Evolutionary conservation across 2,329 filamentous ascomycete genomes (phyloP), one percentile per base, ranked within the genome.

Genomic region (Cordyceps fumosorosea): DNA sequence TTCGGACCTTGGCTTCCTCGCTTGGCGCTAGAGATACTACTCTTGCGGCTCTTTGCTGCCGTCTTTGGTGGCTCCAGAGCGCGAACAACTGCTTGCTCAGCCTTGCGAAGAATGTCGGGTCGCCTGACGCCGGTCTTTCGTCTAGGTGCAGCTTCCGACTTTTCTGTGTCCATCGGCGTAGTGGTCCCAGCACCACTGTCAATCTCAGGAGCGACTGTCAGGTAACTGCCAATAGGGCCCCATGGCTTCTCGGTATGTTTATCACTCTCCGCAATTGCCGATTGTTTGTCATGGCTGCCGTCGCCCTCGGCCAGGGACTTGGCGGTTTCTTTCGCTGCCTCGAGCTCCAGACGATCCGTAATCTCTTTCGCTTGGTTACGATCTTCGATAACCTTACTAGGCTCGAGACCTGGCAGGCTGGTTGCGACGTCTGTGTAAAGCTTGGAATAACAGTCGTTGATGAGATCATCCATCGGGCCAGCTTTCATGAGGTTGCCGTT

Each of bases 401-500:
- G 76, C 52, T 81, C 75, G n/a, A 74, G 71, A 32, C 79, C 78
- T 0, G 83, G 82, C 2, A 91, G 75, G 3, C 78, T 80, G 48
- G 83, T 83, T 2, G 85, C 85, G 55, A 92, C 77, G 34, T 88
- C 84, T 20, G 82, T 80, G 71, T 91, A 95, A 18, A 96, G 79
- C 55, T 86, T 82, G 1, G 90, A 89, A 73, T 96, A 99, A 55
- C 90, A 87, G 74, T 99, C 95, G 24, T 88, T 89, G 66, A 97
- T 89, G n/a, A 98, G 82, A 70, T 99, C 95, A 69, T 99, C 95
- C 51, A 98, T 93, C 11, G 88, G 81, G 0, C 86, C 84, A 0
- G 89, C 84, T 74, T 96, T 97, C 84, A 96, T 95, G 8, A 96
- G 81, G 53, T 88, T 89, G 47, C 88, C 88, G 71, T 99, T 99